Evolutionary conservation across 192 early-diverging fungal species (phyloP).

Genomic region (Coemansia sp.): DNA sequence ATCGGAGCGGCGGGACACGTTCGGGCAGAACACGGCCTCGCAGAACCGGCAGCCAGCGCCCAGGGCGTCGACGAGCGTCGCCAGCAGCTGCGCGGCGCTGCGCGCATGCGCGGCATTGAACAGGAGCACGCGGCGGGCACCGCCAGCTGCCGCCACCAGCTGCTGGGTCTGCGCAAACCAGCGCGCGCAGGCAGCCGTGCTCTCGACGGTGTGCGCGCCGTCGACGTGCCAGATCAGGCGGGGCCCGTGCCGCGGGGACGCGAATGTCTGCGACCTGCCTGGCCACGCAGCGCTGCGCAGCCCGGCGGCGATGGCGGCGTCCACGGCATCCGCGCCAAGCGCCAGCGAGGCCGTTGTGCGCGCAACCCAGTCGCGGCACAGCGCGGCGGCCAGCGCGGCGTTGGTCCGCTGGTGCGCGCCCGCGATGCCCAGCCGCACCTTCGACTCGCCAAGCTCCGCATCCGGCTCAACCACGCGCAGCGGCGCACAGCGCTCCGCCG

Average conservation of each 20-base stretch:
- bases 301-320: slow-evolving; percentile 47
- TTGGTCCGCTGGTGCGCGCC: slow-evolving; percentile 87
- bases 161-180: slow-evolving; percentile 53
- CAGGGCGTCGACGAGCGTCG: slow-evolving; percentile 59
- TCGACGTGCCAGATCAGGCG: slow-evolving; percentile 79
- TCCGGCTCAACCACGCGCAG: slow-evolving; percentile 38
- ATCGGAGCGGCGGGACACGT: slow-evolving; percentile 64
- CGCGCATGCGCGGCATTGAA: slow-evolving; percentile 89
- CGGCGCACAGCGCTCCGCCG: slow-evolving; percentile 61
- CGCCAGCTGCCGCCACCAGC: not conserved
- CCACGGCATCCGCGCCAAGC: not conserved
- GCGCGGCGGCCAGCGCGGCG: slow-evolving; percentile 74
- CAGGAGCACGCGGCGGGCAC: slow-evolving; percentile 62
- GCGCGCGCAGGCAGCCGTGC: slow-evolving; percentile 62
- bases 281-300: slow-evolving; percentile 77
- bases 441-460: not conserved
- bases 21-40: slow-evolving; percentile 80
- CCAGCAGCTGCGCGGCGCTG: slow-evolving; percentile 64
- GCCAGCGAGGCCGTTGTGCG: slow-evolving; percentile 14
- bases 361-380: slow-evolving; percentile 71
- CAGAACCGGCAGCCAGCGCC: slow-evolving; percentile 52
- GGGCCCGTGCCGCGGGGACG: slow-evolving; percentile 42
- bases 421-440: slow-evolving; percentile 61
- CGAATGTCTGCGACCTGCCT: slow-evolving; percentile 81
- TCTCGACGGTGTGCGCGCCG: slow-evolving; percentile 94